A percentile compares a stretch with the other conserved stretches of the same genome.
Evolutionary conservation across 352 stramenopile genomes (phyloP).

Genomic region (Plasmopara viticola): DNA sequence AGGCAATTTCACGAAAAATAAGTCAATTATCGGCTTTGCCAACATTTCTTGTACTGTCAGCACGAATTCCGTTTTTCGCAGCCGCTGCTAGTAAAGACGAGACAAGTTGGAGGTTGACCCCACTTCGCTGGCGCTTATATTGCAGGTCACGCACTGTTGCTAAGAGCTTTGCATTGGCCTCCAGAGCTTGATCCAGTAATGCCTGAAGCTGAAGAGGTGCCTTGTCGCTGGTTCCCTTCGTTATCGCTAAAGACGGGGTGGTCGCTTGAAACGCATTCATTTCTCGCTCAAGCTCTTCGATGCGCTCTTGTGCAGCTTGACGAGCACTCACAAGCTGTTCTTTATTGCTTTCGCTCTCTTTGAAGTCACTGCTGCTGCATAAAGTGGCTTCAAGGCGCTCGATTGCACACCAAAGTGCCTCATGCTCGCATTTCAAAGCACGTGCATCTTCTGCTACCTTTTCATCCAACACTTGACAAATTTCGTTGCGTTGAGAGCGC

Average conservation of each 20-base stretch:
- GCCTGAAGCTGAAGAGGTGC: conserved; percentile 34
- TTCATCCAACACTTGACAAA: conserved; percentile 21
- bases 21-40: conserved; percentile 35
- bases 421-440: conserved; percentile 22
- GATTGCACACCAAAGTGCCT: conserved; percentile 18
- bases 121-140: conserved; percentile 40
- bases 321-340: conserved; percentile 24
- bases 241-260: background rate
- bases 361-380: conserved; percentile 4
- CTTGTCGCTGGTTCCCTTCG: conserved; percentile 3
- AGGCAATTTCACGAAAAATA: conserved; percentile 35
- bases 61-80: conserved; percentile 8
- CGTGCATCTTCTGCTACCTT: conserved; percentile 25
- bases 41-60: conserved; percentile 11
- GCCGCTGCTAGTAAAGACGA: conserved; percentile 23
- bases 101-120: conserved; percentile 30
- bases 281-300: conserved; percentile 40
- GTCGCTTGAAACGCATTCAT: conserved; percentile 6
- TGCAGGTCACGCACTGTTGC: conserved; percentile 58
- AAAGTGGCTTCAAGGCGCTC: conserved; percentile 22
- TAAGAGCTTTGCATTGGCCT: conserved; percentile 54
- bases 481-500: conserved; percentile 21
- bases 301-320: conserved; percentile 26
- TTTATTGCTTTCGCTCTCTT: conserved; percentile 24
- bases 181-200: conserved; percentile 41